Base-by-base conservation (phyloP, 2,329 filamentous ascomycete species). In the Aspergillus candidus region DNA sequence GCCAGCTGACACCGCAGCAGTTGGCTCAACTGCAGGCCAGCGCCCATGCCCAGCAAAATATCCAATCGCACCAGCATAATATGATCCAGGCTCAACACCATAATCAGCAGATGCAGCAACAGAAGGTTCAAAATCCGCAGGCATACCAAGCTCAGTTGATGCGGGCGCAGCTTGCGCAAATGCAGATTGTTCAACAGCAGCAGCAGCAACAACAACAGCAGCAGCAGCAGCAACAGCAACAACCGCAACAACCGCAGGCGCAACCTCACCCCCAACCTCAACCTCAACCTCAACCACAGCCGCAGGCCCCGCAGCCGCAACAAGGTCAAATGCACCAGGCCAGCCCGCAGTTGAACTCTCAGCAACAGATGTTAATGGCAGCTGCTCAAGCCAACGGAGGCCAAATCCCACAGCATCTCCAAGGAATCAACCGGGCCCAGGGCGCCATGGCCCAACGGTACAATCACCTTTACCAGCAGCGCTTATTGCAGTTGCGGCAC, bases 11-110 rank as follows among this genome's bases (percentile, higher is more conserved):
- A 5, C 67, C 67, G 4, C 68, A 71, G 46, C 64, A 69, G 38
- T 52, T 68, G 43, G 64, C 66, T 32, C 67, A 70, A 34, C 48
- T 70, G 47, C 70, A 71, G 35, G 69, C 56, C 59, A 72, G 57
- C 61, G 62, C 61, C 41, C 70, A 71, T 40, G 69, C 68, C 18
- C 71, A 72, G 45, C 72, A 74, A 40, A 70, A 70, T 29, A 72
- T 67, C 30, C 71, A 66, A 50, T 63, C 61, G 42, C 60, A 71
- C 53, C 67, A 69, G 30, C 65, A 69, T 14, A 64, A 68, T 36
- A 58, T 66, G 38, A 53, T 68, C 37, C 66, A 69, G 39, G 56
- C 61, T 18, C 66, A 67, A 37, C 58, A 60, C 36, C 59, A 62
- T 27, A 57, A 63, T 29, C 57, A 63, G 29, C 62, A 62, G 15